Evolutionary conservation across 768 basidiomycete genomes (phyloP).

Genomic region (Infundibulicybe gibba): DNA sequence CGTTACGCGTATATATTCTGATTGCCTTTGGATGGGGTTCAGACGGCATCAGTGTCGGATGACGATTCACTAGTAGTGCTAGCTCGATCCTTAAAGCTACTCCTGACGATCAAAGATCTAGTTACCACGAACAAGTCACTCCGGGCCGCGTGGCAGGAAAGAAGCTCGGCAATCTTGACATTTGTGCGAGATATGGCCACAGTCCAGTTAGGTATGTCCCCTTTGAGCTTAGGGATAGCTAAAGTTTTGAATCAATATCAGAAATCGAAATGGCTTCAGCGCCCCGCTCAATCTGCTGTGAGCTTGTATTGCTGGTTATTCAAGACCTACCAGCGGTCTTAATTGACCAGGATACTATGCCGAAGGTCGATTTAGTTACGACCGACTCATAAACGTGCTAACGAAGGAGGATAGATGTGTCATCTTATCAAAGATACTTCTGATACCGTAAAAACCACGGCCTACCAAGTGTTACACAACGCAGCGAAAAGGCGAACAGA

Average conservation of each 20-base stretch:
- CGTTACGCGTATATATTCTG: neutral
- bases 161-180: conserved; percentile 46
- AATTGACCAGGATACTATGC: conserved; percentile 59
- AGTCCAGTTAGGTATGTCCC: conserved; percentile 44
- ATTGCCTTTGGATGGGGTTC: neutral
- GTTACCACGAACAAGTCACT: conserved; percentile 70
- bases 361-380: conserved; percentile 39
- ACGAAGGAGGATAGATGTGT: conserved; percentile 55
- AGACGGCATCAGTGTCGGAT: conserved; percentile 64
- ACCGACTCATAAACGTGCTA: neutral
- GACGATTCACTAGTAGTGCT: conserved; percentile 55
- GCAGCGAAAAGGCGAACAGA: conserved; percentile 78
- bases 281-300: conserved; percentile 66
- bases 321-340: conserved; percentile 62
- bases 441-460: conserved; percentile 66
- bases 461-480: conserved; percentile 66
- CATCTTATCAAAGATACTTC: conserved; percentile 70
- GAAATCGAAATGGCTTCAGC: conserved; percentile 32
- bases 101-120: conserved; percentile 69
- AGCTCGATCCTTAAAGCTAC: conserved; percentile 65
- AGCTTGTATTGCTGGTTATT: conserved; percentile 64
- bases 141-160: conserved; percentile 62
- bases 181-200: conserved; percentile 61
- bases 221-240: neutral
- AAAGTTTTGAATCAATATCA: conserved; percentile 5